Conservation (phyloP, 805 yeast genomes). For the Kluyveromyces nonfermentans region DNA sequence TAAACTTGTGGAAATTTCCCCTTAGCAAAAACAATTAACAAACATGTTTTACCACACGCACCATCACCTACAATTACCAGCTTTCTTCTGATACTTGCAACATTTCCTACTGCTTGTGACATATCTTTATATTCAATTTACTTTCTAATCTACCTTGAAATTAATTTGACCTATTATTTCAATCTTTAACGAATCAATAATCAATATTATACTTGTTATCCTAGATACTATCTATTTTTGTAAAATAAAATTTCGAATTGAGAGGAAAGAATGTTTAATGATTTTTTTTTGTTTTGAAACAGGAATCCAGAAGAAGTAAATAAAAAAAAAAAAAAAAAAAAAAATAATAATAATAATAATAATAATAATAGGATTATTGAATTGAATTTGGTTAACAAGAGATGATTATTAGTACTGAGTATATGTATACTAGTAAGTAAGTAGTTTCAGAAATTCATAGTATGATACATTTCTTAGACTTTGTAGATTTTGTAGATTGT, state of each 20-base stretch:
- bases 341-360: slow-evolving; percentile 2
- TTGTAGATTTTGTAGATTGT: slow-evolving; percentile 27
- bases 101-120: slow-evolving; percentile 8
- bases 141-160: too few relatives aligned
- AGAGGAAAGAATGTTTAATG: background rate
- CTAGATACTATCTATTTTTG: background rate
- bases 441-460: slow-evolving; percentile 39
- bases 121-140: too few relatives aligned
- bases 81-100: slow-evolving; percentile 37
- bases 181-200: too few relatives aligned
- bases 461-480: slow-evolving; percentile 60
- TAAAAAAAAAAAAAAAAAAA: slow-evolving; percentile 1
- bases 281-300: background rate
- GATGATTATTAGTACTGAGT: too few relatives aligned
- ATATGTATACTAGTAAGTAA: background rate
- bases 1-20: slow-evolving; percentile 90
- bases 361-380: background rate
- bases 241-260: background rate
- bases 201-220: background rate
- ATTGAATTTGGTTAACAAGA: too few relatives aligned
- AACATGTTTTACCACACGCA: slow-evolving; percentile 94
- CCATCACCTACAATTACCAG: slow-evolving; percentile 94
- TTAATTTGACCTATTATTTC: too few relatives aligned
- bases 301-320: background rate
- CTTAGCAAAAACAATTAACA: slow-evolving; percentile 74